Conservation (phyloP, 1,284 basidiomycete species). For the Quambalaria eucalypti region DNA sequence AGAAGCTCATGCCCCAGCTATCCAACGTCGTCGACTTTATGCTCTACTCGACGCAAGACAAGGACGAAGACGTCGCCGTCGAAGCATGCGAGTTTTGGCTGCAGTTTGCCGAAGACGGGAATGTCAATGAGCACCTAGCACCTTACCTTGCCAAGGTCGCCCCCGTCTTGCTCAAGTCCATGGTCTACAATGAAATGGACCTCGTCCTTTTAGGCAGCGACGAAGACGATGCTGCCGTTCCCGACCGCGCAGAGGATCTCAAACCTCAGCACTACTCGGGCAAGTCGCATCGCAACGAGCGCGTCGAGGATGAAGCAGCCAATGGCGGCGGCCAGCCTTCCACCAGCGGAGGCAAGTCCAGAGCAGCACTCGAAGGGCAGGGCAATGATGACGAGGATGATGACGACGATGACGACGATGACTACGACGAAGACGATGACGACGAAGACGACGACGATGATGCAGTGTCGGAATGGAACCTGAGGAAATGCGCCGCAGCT, state of each 20-base stretch:
- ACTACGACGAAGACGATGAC: slow-evolving; percentile 70
- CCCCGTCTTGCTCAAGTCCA: slow-evolving; percentile 87
- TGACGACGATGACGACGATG: slow-evolving; percentile 65
- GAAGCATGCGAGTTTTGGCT: slow-evolving; percentile 99
- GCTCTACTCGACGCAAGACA: slow-evolving; percentile 94
- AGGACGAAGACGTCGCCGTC: slow-evolving; percentile 55
- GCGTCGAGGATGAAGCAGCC: slow-evolving; percentile 26
- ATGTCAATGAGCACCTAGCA: slow-evolving; percentile 70
- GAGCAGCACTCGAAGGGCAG: slow-evolving; percentile 50
- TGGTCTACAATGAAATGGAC: slow-evolving; percentile 94
- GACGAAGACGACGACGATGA: slow-evolving; percentile 92
- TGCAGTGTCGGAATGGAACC: slow-evolving; percentile 95
- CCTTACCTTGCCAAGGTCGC: slow-evolving; percentile 80
- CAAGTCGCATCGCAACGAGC: slow-evolving; percentile 59
- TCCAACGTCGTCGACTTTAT: slow-evolving; percentile 94
- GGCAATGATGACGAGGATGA: slow-evolving; percentile 50
- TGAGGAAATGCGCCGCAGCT: slow-evolving; percentile 94
- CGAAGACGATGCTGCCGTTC: slow-evolving; percentile 69
- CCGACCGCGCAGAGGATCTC: slow-evolving; percentile 71
- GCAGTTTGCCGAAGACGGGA: slow-evolving; percentile 90
- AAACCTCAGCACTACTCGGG: slow-evolving; percentile 78
- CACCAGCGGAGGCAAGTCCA: slow-evolving; percentile 25
- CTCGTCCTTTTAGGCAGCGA: slow-evolving; percentile 91
- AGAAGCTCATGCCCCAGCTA: slow-evolving; percentile 95
- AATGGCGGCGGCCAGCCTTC: slow-evolving; percentile 38